Base-by-base conservation (phyloP, 495 filamentous ascomycete species). In the Oidiodendron maius region DNA sequence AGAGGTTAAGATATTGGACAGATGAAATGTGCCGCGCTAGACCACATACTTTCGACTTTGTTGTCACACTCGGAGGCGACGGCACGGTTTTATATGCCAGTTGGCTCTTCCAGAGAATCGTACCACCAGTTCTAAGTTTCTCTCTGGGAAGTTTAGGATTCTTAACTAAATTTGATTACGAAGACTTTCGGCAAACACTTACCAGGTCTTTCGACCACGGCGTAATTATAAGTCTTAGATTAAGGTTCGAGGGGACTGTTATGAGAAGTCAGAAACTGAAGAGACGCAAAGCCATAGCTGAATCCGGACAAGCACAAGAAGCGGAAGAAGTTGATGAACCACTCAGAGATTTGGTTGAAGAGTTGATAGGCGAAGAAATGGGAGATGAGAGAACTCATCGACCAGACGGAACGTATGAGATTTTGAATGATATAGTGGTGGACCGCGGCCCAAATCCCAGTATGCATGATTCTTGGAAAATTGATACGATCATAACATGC, bases 71-170 rank as follows among this genome's bases (percentile, higher is more conserved):
- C 3, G 93, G 93, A n/a, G 93, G 93, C 9, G 93, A 98, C 61
- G 93, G 93, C 12, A 98, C 93, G 0, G 91, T 98, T 24, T 71
- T 98, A 24, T 97, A 95, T 60, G 87, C 93, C 0, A 89, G 83
- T 58, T 98, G 94, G 91, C 71, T 98, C 24, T 98, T 98, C 63
- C 93, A 98, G 72, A 74, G 88, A n/a, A 83, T 97, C 45, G 91
- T 97, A 0, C 93, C 93, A 4, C 93, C 94, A 0, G 87, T 96
- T 4, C 69, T 98, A 17, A 89, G 88, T 40, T 97, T 98, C 65
- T 78, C 89, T 18, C 66, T 97, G 23, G 93, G 93, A 3, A 96
- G 91, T 16, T 68, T 98, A 21, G 93, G 93, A 0, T 97, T 98
- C 60, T 70, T 98, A 53, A 97, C 94, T 15, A 96, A 96, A 61